Evolutionary conservation across 2,329 filamentous ascomycete species (phyloP), one percentile per base, ranked within the genome.

Genomic region (Alternaria arborescens): DNA sequence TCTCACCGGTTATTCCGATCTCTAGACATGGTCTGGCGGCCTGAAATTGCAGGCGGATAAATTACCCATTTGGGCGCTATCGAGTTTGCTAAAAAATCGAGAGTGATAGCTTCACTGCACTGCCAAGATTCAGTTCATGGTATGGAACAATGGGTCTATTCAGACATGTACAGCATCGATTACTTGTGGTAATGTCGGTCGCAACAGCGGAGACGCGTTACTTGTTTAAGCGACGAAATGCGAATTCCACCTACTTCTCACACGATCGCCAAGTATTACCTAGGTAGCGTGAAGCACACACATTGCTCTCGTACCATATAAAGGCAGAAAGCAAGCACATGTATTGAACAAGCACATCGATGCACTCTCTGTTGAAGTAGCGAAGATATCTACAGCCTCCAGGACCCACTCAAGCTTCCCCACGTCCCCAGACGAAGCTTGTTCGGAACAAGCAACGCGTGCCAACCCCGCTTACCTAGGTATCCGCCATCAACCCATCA

Each of bases 391-490:
- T 28, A 18, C 42, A n/a, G 8, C 20, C 5, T 20, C 38, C 16
- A 6, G 16, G 36, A 4, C 36, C 32, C 55, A 30, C 47, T 28
- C 30, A 47, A 54, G 51, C 51, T 48, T 43, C 50, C 30, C 52
- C 57, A 46, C 38, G 24, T 32, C 43, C 48, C 56, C 59, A 42
- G 26, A 34, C 30, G 55, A 57, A 68, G 64, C 64, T 68, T 67
- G 60, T 61, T 50, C 64, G 22, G 46, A 65, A 68, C 44, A 68
- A 68, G 66, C 63, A 56, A 53, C 55, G 52, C 55, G 50, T 41
- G 60, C 59, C 28, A 44, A 44, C 48, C 52, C 54, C 56, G 52
- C 38, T 41, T 41, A 55, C 6, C 32, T 12, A 16, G 32, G 5
- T 14, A 30, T 50, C 44, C 48, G 43, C 52, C 52, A 50, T 32